A percentile compares a stretch with the other conserved stretches of the same genome.
These are phyloP conservation scores for Vaucheria bursata DNA, from an alignment of 352 stramenopile genomes.

Conservation along the genomic window DNA sequence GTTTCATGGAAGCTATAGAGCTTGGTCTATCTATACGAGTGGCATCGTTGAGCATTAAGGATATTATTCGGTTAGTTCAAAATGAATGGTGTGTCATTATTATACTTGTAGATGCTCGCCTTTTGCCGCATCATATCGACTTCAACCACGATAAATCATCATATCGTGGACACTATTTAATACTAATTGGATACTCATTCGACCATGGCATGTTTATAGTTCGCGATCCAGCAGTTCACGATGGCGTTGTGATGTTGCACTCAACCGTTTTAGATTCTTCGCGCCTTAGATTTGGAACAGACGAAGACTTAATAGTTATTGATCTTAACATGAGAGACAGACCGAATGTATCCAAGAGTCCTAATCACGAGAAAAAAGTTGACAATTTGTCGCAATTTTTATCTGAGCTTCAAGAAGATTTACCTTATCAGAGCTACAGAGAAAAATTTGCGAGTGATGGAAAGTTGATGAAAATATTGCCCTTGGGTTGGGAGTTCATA, in stretches of 20 bases:
- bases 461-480: no score
- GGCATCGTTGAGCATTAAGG: not conserved
- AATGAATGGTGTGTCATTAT: constrained; percentile 22
- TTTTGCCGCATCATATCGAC: not conserved
- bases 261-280: constrained; percentile 20
- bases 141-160: not conserved
- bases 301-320: constrained; percentile 37
- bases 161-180: constrained; percentile 40
- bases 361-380: no score
- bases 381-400: no score
- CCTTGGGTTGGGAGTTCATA: no score
- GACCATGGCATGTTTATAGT: constrained; percentile 27
- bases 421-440: no score
- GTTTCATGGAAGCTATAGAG: constrained; percentile 21
- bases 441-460: no score
- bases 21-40: not conserved
- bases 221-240: constrained; percentile 25
- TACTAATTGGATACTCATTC: constrained; percentile 29
- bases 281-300: constrained; percentile 35
- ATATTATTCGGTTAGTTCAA: constrained; percentile 16
- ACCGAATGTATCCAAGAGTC: no score
- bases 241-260: constrained; percentile 7
- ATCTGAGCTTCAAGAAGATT: no score
- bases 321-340: no score
- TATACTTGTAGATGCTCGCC: constrained; percentile 30